Evolutionary conservation across 1,139 yeast genomes (phyloP), one percentile per base, ranked within the genome.

Genomic region (Zygosaccharomyces pseudobailii): DNA sequence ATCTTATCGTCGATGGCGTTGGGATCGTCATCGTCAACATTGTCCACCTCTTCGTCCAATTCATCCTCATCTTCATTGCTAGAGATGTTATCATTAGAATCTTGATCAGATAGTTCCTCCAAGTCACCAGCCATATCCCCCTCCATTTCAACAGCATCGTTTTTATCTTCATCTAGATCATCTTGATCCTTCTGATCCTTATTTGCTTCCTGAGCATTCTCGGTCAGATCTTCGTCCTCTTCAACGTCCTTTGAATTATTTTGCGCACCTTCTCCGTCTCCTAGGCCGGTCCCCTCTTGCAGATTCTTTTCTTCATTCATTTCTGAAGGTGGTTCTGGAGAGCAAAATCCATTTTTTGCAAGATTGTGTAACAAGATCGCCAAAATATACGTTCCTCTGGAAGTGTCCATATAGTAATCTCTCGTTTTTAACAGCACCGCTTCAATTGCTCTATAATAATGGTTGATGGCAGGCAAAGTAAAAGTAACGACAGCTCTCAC

Each of bases 61-160:
- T 82, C 87, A 48, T 82, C 81, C n/a, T 75, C 71, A 1, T 71
- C 74, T 6, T 71, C 70, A 1, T 77, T 76, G 1, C 74, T 77
- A 2, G 76, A 75, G 2, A 75, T 78, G 3, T 80, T 81, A 6
- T 81, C 84, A 3, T 75, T 78, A 22, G 79, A 79, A 4, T 82
- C 86, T 61, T 80, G 86, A 50, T 83, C 88, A 3, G 90, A 80
- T 4, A 79, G 76, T 55, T 88, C 89, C 67, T 89, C 97, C 23
- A 86, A 67, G 35, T 88, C 84, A 43, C 97, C 97, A 22, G 94
- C 96, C 95, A 92, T 87, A 60, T 92, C 97, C 30, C 97, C 97
- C 59, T 89, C 96, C 66, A 90, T 86, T 46, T 88, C 96, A 43
- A 87, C 89, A 6, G 96, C 97, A 61, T 87, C 86, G 49, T 86